Evolutionary conservation across 2,329 filamentous ascomycete genomes (phyloP).

Genomic region (Aureobasidium sp.): DNA sequence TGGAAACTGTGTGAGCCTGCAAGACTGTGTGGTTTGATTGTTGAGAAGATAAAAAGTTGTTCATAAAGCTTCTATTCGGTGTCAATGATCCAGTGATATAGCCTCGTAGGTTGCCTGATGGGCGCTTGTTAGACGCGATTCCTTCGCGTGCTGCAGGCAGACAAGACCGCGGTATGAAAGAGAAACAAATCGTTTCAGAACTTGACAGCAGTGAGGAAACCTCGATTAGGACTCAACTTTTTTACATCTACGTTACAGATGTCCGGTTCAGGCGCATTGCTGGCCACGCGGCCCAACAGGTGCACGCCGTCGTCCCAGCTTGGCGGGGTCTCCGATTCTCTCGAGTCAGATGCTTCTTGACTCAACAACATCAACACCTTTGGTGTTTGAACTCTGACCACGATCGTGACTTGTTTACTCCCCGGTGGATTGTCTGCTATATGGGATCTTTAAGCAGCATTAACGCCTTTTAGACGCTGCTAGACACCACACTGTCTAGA

Average conservation of each 20-base stretch:
- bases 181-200: not conserved
- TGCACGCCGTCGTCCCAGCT: not conserved
- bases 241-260: not conserved
- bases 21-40: not conserved
- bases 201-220: not conserved
- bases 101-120: conserved; percentile 8
- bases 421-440: not conserved
- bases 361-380: not conserved
- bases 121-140: conserved; percentile 5
- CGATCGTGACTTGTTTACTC: not conserved
- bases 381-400: not conserved
- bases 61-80: not conserved
- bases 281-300: not conserved
- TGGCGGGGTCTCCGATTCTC: not conserved
- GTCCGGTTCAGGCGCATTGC: not conserved
- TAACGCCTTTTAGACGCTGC: not conserved
- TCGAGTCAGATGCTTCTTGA: not conserved
- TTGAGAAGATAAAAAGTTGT: not conserved
- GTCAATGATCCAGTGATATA: not conserved
- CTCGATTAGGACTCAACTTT: not conserved
- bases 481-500: not conserved
- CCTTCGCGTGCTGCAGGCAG: not conserved
- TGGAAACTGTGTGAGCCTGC: not conserved
- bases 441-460: not conserved
- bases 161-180: not conserved